Evolutionary conservation across 306 rosid species (phyloP).

Genomic region (Canavalia ensiformis): DNA sequence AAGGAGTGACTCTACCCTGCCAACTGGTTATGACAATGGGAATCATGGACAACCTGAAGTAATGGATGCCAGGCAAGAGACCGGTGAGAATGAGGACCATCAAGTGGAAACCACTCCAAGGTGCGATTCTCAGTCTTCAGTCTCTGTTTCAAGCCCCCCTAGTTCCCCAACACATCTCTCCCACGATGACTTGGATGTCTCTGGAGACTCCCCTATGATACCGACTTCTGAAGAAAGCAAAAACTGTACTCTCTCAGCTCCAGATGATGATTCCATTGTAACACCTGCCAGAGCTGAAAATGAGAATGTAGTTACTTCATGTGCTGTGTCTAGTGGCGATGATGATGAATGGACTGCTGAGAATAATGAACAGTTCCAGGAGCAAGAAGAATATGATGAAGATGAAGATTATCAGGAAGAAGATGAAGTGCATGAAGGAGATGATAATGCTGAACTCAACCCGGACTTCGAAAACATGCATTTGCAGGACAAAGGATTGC

Average conservation of each 20-base stretch:
- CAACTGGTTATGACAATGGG: constrained; percentile 61
- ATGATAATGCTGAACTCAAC: constrained; percentile 70
- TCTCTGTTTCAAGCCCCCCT: constrained; percentile 94
- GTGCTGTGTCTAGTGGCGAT: constrained; percentile 66
- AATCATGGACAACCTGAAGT: constrained; percentile 61
- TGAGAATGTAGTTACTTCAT: constrained; percentile 57
- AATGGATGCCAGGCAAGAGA: constrained; percentile 59
- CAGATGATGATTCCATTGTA: constrained; percentile 59
- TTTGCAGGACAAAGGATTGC: constrained; percentile 75
- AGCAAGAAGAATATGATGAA: constrained; percentile 97
- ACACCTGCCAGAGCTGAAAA: constrained; percentile 54
- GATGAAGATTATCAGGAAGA: constrained; percentile 94
- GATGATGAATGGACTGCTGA: constrained; percentile 93
- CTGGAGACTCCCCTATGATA: constrained; percentile 69
- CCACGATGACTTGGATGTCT: constrained; percentile 90
- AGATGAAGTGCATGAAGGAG: constrained; percentile 91
- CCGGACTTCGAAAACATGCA: constrained; percentile 71
- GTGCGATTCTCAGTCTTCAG: constrained; percentile 97
- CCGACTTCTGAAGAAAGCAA: constrained; percentile 63
- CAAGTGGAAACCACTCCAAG: constrained; percentile 61
- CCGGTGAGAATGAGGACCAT: constrained; percentile 60
- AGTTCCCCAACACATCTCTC: constrained; percentile 95
- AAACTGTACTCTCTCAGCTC: constrained; percentile 51
- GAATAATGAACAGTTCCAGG: constrained; percentile 80
- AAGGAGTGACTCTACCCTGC: constrained; percentile 60